These are phyloP conservation scores for Penicillium digitatum DNA, from an alignment of 2,329 filamentous ascomycete genomes.

Conservation along the genomic window DNA sequence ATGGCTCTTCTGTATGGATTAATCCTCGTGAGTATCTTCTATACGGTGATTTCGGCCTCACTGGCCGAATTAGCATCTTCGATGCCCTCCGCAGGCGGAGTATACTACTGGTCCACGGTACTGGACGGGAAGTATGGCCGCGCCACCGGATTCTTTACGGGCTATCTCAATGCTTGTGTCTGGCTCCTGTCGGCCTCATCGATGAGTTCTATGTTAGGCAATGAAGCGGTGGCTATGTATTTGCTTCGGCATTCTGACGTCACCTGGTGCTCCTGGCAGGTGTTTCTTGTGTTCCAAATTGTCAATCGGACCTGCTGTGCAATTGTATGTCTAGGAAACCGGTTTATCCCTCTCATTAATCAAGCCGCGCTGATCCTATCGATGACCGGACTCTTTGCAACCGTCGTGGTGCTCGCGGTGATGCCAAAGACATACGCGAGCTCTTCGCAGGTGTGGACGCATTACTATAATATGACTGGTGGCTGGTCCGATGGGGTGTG, in stretches of 20 bases:
- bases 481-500: conserved; percentile 33
- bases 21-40: conserved; percentile 45
- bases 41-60: conserved; percentile 52
- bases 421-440: conserved; percentile 45
- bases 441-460: conserved; percentile 26
- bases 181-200: conserved; percentile 32
- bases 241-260: conserved; percentile 22
- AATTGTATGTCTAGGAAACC: conserved; percentile 53
- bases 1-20: conserved; percentile 59
- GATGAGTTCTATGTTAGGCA: conserved; percentile 32
- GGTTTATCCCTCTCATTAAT: conserved; percentile 48
- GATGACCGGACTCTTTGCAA: conserved; percentile 45
- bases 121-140: conserved; percentile 49
- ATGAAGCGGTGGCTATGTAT: conserved; percentile 33
- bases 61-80: conserved; percentile 56
- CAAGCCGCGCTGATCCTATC: conserved; percentile 53
- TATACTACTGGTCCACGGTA: conserved; percentile 58
- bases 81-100: conserved; percentile 52
- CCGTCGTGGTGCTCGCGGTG: conserved; percentile 46
- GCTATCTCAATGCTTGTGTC: conserved; percentile 33
- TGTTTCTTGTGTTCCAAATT: conserved; percentile 39
- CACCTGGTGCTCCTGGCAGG: conserved; percentile 30
- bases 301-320: conserved; percentile 51
- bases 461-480: conserved; percentile 29
- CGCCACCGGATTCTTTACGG: conserved; percentile 40